These are phyloP conservation scores for Lentinula aciculospora DNA, from an alignment of 768 basidiomycete genomes.

Conservation along the genomic window DNA sequence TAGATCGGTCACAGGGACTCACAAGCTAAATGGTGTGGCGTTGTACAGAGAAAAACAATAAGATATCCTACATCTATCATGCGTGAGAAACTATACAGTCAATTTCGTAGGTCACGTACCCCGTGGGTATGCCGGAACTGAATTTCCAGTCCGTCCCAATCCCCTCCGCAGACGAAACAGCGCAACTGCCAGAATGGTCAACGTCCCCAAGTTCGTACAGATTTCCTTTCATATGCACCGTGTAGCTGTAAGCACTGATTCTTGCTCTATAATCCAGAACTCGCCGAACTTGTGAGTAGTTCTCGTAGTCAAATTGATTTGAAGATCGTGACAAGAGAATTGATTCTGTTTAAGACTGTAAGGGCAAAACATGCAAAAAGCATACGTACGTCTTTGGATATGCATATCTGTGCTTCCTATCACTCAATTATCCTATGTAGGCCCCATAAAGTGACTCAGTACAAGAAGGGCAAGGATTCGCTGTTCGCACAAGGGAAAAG, in stretches of 20 bases:
- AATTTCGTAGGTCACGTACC: background rate
- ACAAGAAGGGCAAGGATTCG: conserved; percentile 99
- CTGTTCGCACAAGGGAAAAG: conserved; percentile 98
- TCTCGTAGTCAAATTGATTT: background rate
- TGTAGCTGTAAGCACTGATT: conserved; percentile 11
- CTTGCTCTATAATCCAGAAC: conserved; percentile 47
- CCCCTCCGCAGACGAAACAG: background rate
- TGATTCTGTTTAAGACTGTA: conserved; percentile 60
- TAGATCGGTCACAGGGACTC: too few species aligned
- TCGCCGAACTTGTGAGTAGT: conserved; percentile 88
- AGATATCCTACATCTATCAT: too few species aligned
- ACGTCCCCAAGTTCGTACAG: conserved; percentile 82
- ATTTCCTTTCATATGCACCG: background rate
- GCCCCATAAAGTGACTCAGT: conserved; percentile 99
- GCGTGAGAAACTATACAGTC: conserved; percentile 3
- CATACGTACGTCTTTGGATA: conserved; percentile 68
- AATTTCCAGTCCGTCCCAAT: background rate
- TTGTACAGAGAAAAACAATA: too few species aligned
- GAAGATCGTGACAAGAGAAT: background rate
- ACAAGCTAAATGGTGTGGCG: too few species aligned
- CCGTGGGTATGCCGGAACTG: background rate
- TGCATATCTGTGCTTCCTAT: conserved; percentile 1
- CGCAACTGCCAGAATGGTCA: conserved; percentile 58
- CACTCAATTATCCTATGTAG: conserved; percentile 32
- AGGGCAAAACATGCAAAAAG: conserved; percentile 95